Conservation (phyloP, 148 eudicot species). For the Cornus kousa region DNA sequence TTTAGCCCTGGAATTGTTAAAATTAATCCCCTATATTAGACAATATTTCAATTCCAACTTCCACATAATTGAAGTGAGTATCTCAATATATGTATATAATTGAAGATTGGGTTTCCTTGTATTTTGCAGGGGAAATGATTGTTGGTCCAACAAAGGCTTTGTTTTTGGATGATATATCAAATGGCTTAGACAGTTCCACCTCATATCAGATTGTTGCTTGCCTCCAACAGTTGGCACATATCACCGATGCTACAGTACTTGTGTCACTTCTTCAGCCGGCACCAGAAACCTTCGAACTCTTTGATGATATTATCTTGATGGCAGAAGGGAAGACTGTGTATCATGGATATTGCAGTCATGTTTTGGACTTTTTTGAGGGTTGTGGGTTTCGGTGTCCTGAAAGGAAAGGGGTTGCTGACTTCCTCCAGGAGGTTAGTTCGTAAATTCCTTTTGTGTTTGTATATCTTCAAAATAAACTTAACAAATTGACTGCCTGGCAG, state of each 20-base stretch:
- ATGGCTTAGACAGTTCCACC: constrained; percentile 89
- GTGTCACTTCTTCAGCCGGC: constrained; percentile 89
- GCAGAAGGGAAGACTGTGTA: constrained; percentile 80
- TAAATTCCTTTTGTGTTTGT: not conserved
- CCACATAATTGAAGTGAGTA: too few species aligned
- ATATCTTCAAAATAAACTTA: not conserved
- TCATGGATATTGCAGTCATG: constrained; percentile 62
- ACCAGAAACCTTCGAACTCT: constrained; percentile 77
- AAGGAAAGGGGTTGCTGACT: constrained; percentile 84
- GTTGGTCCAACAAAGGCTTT: constrained; percentile 79
- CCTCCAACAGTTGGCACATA: constrained; percentile 70
- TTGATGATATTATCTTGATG: constrained; percentile 83
- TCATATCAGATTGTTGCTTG: constrained; percentile 70
- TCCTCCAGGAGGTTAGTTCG: constrained; percentile 75
- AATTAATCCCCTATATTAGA: not conserved
- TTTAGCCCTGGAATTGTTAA: not conserved
- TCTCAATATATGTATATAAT: too few species aligned
- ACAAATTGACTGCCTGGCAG: constrained; percentile 22
- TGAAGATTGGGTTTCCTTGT: not conserved
- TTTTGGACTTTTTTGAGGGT: constrained; percentile 50
- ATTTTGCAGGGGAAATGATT: constrained; percentile 75
- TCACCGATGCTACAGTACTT: constrained; percentile 64
- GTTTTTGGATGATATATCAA: constrained; percentile 92
- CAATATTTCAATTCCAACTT: not conserved
- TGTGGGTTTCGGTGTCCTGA: constrained; percentile 81